Evolutionary conservation across 2,329 filamentous ascomycete species (phyloP).

Genomic region (Cadophora malorum): DNA sequence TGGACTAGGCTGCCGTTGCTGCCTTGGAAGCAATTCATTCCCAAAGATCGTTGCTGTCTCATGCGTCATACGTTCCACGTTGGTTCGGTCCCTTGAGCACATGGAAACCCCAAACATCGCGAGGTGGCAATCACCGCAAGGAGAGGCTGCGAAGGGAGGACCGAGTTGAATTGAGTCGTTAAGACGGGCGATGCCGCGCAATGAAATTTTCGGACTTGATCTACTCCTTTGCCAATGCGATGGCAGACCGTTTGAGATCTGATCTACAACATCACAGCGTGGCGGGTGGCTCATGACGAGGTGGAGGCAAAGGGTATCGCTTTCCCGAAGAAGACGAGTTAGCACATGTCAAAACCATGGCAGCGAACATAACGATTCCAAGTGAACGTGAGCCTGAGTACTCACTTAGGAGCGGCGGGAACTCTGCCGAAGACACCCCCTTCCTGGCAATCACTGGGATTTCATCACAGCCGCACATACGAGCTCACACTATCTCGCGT

Average conservation of each 20-base stretch:
- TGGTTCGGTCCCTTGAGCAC: not conserved
- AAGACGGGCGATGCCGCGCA: not conserved
- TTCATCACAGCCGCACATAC: conserved; percentile 12
- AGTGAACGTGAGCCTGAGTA: not conserved
- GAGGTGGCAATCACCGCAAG: not conserved
- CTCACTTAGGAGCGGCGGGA: conserved; percentile 10
- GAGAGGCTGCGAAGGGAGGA: no score
- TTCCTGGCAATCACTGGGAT: not conserved
- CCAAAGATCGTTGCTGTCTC: not conserved
- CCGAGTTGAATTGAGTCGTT: not conserved
- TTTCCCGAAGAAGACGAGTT: not conserved
- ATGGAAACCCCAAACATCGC: not conserved
- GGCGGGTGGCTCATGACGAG: not conserved
- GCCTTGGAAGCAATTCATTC: not conserved
- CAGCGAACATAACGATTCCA: not conserved
- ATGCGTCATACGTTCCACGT: not conserved
- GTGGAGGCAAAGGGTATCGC: not conserved
- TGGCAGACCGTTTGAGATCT: not conserved
- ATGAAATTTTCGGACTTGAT: not conserved
- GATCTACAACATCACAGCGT: not conserved
- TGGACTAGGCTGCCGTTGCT: not conserved
- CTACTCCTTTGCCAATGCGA: not conserved
- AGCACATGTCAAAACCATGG: not conserved
- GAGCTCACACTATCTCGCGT: not conserved
- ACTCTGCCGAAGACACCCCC: conserved; percentile 3